A percentile compares a stretch with the other conserved stretches of the same genome.
phyloP scores from a whole-genome alignment of 371 early-diverging fungal genomes.

The Mortierella sp. region DNA sequence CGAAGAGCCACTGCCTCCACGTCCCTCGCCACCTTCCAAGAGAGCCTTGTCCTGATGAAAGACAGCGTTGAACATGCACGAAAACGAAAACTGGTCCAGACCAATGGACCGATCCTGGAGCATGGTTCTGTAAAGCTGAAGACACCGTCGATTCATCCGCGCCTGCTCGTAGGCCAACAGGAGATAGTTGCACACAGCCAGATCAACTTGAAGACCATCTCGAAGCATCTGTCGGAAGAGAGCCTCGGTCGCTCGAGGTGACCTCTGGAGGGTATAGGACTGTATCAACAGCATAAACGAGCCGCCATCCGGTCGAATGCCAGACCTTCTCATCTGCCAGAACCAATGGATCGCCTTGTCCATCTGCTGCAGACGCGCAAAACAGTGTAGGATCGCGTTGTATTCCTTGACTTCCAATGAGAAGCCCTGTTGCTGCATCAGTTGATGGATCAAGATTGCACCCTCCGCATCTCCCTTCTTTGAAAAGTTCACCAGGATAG shows the following conservation, averaged over 20 bases:
- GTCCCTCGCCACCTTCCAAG: conserved; percentile 39
- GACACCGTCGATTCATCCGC: conserved; percentile 37
- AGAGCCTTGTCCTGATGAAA: conserved; percentile 45
- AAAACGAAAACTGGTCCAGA: conserved; percentile 36
- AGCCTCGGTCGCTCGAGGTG: conserved; percentile 42
- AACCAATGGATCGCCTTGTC: conserved; percentile 42
- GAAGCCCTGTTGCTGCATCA: conserved; percentile 32
- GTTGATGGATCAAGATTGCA: conserved; percentile 21
- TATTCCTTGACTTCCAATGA: conserved; percentile 14
- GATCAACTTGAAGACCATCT: conserved; percentile 37
- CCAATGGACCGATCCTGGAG: conserved; percentile 38
- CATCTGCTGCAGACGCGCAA: conserved; percentile 12
- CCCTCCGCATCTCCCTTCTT: conserved; percentile 51
- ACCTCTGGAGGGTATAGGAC: conserved; percentile 29
- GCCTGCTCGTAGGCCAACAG: conserved; percentile 49
- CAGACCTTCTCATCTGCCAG: conserved; percentile 21
- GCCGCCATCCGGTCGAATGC: conserved; percentile 26
- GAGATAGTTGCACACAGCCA: conserved; percentile 28
- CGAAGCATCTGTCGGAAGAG: conserved; percentile 39
- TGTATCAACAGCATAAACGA: conserved; percentile 30
- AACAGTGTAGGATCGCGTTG: conserved; percentile 46
- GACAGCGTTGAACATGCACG: conserved; percentile 51
- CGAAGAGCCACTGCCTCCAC: conserved; percentile 13
- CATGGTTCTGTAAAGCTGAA: conserved; percentile 40
- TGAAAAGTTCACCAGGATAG: conserved; percentile 32